Conservation (phyloP, 2,329 filamentous ascomycete genomes). For the Westerdykella ornata region DNA sequence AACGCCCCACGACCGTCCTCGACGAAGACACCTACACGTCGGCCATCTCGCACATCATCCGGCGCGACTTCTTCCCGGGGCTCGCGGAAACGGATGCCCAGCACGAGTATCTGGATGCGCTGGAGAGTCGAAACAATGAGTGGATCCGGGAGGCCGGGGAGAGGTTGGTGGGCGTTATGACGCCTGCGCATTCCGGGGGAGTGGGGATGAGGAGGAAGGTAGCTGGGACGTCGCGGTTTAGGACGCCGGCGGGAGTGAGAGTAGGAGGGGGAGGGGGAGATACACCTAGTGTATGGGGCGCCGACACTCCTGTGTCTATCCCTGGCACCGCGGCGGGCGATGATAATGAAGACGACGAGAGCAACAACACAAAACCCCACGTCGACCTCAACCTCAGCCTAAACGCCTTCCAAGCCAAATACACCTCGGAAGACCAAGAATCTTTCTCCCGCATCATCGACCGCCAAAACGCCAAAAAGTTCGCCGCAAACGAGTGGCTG, state of each 20-base stretch:
- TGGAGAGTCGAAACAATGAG: constrained; percentile 73
- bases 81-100: constrained; percentile 79
- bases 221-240: constrained; percentile 20
- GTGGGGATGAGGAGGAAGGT: constrained; percentile 12
- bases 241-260: constrained; percentile 22
- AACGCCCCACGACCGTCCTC: constrained; percentile 77
- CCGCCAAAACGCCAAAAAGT: constrained; percentile 76
- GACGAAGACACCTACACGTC: constrained; percentile 93
- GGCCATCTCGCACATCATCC: constrained; percentile 87
- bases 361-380: constrained; percentile 41
- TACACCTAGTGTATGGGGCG: constrained; percentile 59
- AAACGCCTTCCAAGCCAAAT: constrained; percentile 79
- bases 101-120: constrained; percentile 83
- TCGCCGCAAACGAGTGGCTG: constrained; percentile 82
- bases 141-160: constrained; percentile 82
- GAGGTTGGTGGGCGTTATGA: constrained; percentile 64
- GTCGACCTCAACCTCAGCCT: constrained; percentile 75
- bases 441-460: constrained; percentile 91
- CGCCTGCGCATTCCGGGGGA: constrained; percentile 54
- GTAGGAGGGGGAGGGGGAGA: constrained; percentile 30
- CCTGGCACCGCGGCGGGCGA: constrained; percentile 31
- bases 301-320: constrained; percentile 66
- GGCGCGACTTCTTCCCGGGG: constrained; percentile 93
- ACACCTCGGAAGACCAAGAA: constrained; percentile 97
- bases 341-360: constrained; percentile 13